Percentiles rank a stretch among this genome's conserved stretches.
phyloP scores from a whole-genome alignment of 1,284 basidiomycete species.

The Sanghuangporus sanghuang region DNA sequence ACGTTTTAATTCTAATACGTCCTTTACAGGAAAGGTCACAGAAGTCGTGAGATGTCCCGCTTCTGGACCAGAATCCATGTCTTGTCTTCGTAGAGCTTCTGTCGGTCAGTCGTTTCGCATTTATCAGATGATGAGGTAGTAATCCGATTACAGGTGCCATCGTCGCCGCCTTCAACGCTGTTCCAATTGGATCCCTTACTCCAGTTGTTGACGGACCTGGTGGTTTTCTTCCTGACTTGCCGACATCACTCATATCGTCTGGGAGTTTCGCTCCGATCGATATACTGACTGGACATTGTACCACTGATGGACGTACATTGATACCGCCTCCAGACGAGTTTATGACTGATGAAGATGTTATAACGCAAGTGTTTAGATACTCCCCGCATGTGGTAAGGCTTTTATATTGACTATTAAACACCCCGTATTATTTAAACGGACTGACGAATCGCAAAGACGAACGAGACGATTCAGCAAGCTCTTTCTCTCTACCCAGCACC shows the following conservation, averaged over 20 bases:
- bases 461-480: conserved; percentile 32
- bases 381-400: conserved; percentile 29
- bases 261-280: conserved; percentile 37
- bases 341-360: conserved; percentile 36
- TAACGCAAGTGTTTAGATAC: conserved; percentile 34
- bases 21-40: conserved; percentile 28
- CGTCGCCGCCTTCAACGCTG: conserved; percentile 34
- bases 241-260: conserved; percentile 33
- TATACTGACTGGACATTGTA: conserved; percentile 40
- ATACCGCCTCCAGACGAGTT: conserved; percentile 34
- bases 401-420: neutral
- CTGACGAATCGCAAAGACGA: neutral
- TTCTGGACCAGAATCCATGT: conserved; percentile 26
- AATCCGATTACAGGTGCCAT: conserved; percentile 27
- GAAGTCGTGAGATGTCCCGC: conserved; percentile 31
- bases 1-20: conserved; percentile 14
- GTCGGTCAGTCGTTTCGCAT: conserved; percentile 24
- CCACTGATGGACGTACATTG: conserved; percentile 37
- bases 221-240: conserved; percentile 38
- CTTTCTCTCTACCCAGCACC: conserved; percentile 37
- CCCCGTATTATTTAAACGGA: neutral
- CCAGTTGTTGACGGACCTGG: conserved; percentile 34
- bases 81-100: conserved; percentile 37
- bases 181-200: conserved; percentile 26
- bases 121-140: neutral